Base-by-base conservation (phyloP, 176 grass and related monocot genomes). In the Rhynchospora breviuscula region DNA sequence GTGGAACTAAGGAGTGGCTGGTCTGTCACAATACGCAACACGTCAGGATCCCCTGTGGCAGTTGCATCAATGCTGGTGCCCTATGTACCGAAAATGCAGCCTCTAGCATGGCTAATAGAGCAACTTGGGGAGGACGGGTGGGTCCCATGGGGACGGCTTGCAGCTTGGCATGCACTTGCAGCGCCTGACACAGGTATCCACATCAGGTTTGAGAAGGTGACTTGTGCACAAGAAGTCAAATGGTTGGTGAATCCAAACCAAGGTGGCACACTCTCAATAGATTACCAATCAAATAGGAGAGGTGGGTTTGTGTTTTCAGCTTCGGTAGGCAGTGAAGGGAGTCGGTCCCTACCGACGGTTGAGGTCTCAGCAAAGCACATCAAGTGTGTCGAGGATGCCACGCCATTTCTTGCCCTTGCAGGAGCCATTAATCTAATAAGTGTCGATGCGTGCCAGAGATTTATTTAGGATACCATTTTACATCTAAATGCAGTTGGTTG, bases 371-470 rank as follows among this genome's bases (percentile, higher is more conserved):
- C 89, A 31, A 83, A 88, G 17, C 88, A 97, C 65, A 87, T 97
- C 0, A 86, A 68, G 0, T 97, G 92, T 79, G 59, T 88, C 2
- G 92, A 97, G 87, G 94, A 97, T 17, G 92, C 90, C 6, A 90
- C 90, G 0, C 85, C 90, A 15, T 97, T 92, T 75, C 87, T 97
- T 0, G 94, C 90, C 0, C 84, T 97, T 1, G 88, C 92, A 0
- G 92, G 90, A 3, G 92, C 94, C 1, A 59, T 91, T 1, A 92
- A 97, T 63, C 84, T 97, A 1, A 94, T 97, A 1, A 94, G 90
- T 81, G 88, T 97, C 78, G 87, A 97, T 75, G 92, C 90, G 8
- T 97, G 94, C 85, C 48, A 81, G 13, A 82, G 86, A 63, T 97
- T 97, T 84, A 89, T 86, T 18, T 65, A 89, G 19, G 47, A 49